Evolutionary conservation across 306 rosid species (phyloP).

Genomic region (Cucumis sativus): Cucumber_9930_V3 NC_026659.2:26397001-26397500

Average conservation of each 20-base stretch:
- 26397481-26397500: constrained; percentile 5
- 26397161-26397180: constrained; percentile 54
- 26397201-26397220: constrained; percentile 1
- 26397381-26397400: constrained; percentile 48
- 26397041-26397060: constrained; percentile 84
- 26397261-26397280: no score
- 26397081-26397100: constrained; percentile 86
- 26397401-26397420: constrained; percentile 96
- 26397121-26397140: constrained; percentile 94
- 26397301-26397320: no score
- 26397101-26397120: constrained; percentile 92
- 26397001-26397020: constrained; percentile 94
- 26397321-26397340: background rate
- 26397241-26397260: background rate
- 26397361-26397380: background rate
- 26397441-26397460: constrained; percentile 73
- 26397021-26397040: constrained; percentile 97
- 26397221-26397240: background rate
- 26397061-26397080: constrained; percentile 71
- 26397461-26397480: constrained; percentile 10
- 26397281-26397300: no score
- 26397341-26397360: background rate
- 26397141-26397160: constrained; percentile 95
- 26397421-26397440: constrained; percentile 77
- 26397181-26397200: constrained; percentile 1